Percentiles rank a stretch among this genome's conserved stretches.
These are phyloP conservation scores for Pulveroboletus sp. DNA, from an alignment of 768 basidiomycete species.

Conservation along the genomic window DNA sequence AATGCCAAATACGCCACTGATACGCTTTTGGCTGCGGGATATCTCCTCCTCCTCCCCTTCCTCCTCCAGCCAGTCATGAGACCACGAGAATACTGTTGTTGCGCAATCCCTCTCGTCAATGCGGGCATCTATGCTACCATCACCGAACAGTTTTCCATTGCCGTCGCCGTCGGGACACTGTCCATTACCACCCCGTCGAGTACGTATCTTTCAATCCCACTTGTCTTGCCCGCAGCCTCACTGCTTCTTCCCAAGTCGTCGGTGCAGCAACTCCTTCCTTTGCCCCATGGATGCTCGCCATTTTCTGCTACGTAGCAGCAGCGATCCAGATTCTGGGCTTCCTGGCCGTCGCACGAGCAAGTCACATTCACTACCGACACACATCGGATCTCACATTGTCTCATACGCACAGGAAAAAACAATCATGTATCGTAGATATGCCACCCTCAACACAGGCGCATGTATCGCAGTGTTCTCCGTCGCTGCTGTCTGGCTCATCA, in stretches of 20 bases:
- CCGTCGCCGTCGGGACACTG: conserved; percentile 66
- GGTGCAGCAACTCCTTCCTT: conserved; percentile 82
- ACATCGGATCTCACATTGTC: neutral
- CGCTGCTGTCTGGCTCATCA: conserved; percentile 76
- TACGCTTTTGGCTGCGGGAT: neutral
- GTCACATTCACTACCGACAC: neutral
- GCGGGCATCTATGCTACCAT: conserved; percentile 84
- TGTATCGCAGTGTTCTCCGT: conserved; percentile 66
- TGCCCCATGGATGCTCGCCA: conserved; percentile 70
- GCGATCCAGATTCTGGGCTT: conserved; percentile 81
- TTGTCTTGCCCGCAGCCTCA: conserved; percentile 6
- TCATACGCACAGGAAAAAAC: conserved; percentile 57
- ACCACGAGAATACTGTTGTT: conserved; percentile 87
- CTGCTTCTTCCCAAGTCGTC: conserved; percentile 55
- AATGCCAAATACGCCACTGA: conserved; percentile 1
- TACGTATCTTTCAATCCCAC: conserved; percentile 37
- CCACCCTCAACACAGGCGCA: conserved; percentile 58
- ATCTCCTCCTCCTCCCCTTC: neutral
- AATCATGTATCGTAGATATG: conserved; percentile 64
- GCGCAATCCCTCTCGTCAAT: conserved; percentile 89
- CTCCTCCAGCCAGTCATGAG: conserved; percentile 45
- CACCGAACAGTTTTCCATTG: conserved; percentile 69
- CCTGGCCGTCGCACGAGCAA: conserved; percentile 75
- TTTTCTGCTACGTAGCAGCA: conserved; percentile 74
- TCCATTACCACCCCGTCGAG: conserved; percentile 77